A percentile compares a stretch with the other conserved stretches of the same genome.
phyloP scores from a whole-genome alignment of 2,329 filamentous ascomycete species.

The Aspergillus hortae region DNA sequence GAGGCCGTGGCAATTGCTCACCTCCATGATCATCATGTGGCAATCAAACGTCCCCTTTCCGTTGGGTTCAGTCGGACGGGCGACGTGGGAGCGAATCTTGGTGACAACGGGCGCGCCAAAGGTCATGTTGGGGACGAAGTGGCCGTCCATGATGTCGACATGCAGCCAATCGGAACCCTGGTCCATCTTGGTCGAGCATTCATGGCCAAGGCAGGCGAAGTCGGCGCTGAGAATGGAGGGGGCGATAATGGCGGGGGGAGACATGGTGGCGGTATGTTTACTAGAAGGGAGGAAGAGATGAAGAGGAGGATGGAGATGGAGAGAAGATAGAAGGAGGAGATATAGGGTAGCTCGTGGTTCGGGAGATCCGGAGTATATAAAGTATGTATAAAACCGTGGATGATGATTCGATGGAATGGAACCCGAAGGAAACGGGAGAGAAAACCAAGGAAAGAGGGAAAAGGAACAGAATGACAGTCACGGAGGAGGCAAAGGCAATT shows the following conservation, averaged over 20 bases:
- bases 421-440: neutral
- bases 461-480: neutral
- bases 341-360: neutral
- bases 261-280: slow-evolving; percentile 54
- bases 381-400: neutral
- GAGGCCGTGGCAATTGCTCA: slow-evolving; percentile 34
- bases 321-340: neutral
- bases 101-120: slow-evolving; percentile 94
- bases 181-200: slow-evolving; percentile 80
- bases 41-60: slow-evolving; percentile 95
- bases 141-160: slow-evolving; percentile 97
- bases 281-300: neutral
- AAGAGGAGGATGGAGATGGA: neutral
- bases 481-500: neutral
- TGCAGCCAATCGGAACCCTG: slow-evolving; percentile 91
- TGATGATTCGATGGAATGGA: neutral
- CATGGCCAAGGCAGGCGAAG: slow-evolving; percentile 82
- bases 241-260: slow-evolving; percentile 88
- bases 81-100: slow-evolving; percentile 84
- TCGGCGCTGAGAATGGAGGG: slow-evolving; percentile 98
- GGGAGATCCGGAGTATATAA: neutral
- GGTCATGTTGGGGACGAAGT: slow-evolving; percentile 98
- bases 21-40: slow-evolving; percentile 99
- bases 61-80: slow-evolving; percentile 63
- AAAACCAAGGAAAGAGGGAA: neutral